Base-by-base conservation (phyloP, 148 eudicot genomes). In the Cornus florida region DNA sequence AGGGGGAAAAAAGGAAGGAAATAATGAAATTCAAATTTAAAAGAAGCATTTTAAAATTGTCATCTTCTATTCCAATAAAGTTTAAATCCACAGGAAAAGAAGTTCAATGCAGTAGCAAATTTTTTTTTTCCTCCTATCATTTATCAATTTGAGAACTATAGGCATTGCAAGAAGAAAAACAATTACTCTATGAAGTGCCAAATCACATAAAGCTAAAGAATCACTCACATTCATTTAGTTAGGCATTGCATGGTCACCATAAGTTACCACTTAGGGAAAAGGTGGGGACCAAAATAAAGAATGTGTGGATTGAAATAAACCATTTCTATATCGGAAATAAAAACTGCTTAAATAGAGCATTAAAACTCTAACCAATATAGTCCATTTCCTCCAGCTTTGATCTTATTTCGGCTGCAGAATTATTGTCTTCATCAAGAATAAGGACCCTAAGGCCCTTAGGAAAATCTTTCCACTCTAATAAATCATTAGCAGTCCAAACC, bases 401-500 rank as follows among this genome's bases (percentile, higher is more conserved):
- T 88, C 87, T 90, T 75, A 92, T 85, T 74, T 86, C 81, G 73
- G 80, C 77, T 9, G 91, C 89, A 83, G 89, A 91, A 84, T 79
- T 70, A 31, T 7, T 7, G 78, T 91, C 91, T 76, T 89, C 88
- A 69, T 90, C 90, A 78, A 93, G 94, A 67, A 92, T 91, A 66
- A 93, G 92, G 79, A 93, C 89, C 79, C 86, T 87, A 79, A 93
- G 96, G 79, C 98, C 98, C 86, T 92, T 93, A 24, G 98, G 98
- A 78, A 93, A 93, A 83, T 93, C 94, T 77, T 85, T 92, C 96
- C 94, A 92, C 69, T 69, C 91, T 83, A 88, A 80, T 86, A 90
- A 78, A 82, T 92, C 94, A 78, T 84, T 86, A 77, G 91, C 96
- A 88, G 90, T 91, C 86, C 87, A 92, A 89, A 90, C 91, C 95